Evolutionary conservation across 2,329 filamentous ascomycete genomes (phyloP), one percentile per base, ranked within the genome.

Genomic region (Balansia obtecta): DNA sequence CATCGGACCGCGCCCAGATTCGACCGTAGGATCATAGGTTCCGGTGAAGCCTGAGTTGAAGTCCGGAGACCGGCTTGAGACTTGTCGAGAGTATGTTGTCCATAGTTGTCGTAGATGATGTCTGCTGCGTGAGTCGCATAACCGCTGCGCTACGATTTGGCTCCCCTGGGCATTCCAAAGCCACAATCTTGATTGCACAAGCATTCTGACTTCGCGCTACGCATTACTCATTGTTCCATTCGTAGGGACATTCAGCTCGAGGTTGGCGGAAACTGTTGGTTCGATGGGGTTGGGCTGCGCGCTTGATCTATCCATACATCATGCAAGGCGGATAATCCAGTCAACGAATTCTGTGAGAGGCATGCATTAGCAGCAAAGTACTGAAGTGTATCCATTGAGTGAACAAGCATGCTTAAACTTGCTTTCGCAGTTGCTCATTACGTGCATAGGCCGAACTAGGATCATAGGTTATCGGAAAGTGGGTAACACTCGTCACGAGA

Each of bases 41-140:
- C 72, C 74, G n/a, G 72, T 76, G 58, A 77, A 82, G 48, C 77
- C 76, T 1, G 76, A 76, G 58, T 73, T 75, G 60, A 80, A 73
- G 60, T 76, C 72, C 13, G 68, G 62, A 16, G 67, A 70, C 42
- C 74, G 70, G 52, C 71, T 67, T 9, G 67, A 61, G 27, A 63
- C 56, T 12, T 27, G 16, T 34, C 40, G 37, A 16, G 33, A 27
- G 39, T 27, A 22, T 37, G 43, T 49, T 22, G 43, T 47, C 18
- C 41, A 51, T 20, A 51, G 32, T 16, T 20, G 33, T n/a, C 49
- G 46, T 30, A 38, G 30, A 43, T 44, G 27, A 34, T 18, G 38
- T 15, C 32, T 37, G 8, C 20, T 33, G 15, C 27, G 16, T 20
- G 39, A 47, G 38, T 33, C 20, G 15, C 39, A 32, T 39, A 40